Evolutionary conservation across 148 eudicot genomes (phyloP).

Genomic region (Suaeda aralocaspica): DNA sequence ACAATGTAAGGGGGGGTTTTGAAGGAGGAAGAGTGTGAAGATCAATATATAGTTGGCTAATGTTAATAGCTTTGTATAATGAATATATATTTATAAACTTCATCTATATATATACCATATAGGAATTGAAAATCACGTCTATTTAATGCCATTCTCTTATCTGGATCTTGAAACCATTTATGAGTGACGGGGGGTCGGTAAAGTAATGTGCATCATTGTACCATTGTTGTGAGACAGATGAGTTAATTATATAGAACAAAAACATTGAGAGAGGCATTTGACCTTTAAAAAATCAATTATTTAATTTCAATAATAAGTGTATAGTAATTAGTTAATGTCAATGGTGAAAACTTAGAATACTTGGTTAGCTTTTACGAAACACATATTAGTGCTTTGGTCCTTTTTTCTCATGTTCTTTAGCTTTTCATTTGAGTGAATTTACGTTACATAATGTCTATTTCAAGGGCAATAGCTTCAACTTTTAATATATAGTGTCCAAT

Average conservation of each 20-base stretch:
- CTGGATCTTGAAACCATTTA: constrained; percentile 28
- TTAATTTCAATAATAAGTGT: not conserved
- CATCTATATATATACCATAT: constrained; percentile 27
- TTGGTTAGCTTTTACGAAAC: too few species aligned
- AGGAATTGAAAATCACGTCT: constrained; percentile 37
- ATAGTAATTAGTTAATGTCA: not conserved
- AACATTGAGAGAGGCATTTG: too few species aligned
- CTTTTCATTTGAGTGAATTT: too few species aligned
- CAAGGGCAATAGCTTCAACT: too few species aligned
- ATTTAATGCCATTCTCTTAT: constrained; percentile 31
- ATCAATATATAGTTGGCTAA: constrained; percentile 13
- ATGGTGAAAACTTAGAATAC: too few species aligned
- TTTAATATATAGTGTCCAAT: too few species aligned
- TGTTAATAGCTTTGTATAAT: not conserved
- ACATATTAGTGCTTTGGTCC: constrained; percentile 15
- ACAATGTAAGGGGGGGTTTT: constrained; percentile 19
- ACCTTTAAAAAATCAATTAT: constrained; percentile 7
- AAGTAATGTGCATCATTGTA: not conserved
- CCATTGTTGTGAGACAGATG: not conserved
- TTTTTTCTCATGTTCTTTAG: too few species aligned
- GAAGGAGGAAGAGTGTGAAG: constrained; percentile 12
- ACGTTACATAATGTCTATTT: too few species aligned
- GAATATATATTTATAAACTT: too few species aligned
- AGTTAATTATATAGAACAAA: too few species aligned
- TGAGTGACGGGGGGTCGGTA: constrained; percentile 6